These are phyloP conservation scores for Pseudognaphalium luteoalbum DNA, from an alignment of 129 eudicot species.

Conservation along the genomic window DNA sequence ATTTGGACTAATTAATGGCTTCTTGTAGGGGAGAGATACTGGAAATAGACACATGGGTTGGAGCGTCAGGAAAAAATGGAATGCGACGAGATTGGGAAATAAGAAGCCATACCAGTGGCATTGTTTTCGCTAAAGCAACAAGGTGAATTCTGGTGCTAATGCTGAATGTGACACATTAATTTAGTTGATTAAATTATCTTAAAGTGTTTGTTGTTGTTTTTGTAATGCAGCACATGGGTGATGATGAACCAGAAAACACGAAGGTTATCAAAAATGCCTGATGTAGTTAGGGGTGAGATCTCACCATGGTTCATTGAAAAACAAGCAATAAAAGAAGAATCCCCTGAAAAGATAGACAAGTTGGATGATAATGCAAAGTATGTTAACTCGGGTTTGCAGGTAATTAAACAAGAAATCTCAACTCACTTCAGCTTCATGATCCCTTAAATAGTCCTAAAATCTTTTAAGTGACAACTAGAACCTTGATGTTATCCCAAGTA, in stretches of 20 bases:
- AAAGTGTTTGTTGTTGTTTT: not conserved
- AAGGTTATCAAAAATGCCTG: conserved; percentile 79
- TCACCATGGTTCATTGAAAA: conserved; percentile 70
- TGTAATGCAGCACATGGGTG: conserved; percentile 70
- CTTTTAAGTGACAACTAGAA: not conserved
- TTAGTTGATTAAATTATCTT: not conserved
- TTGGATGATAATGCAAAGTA: conserved; percentile 59
- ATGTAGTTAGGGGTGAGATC: conserved; percentile 69
- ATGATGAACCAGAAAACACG: conserved; percentile 85
- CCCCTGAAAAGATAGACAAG: conserved; percentile 52
- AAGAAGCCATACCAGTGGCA: conserved; percentile 57
- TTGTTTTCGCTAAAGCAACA: conserved; percentile 67
- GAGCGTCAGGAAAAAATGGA: conserved; percentile 85
- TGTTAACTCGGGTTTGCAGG: conserved; percentile 62
- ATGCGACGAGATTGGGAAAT: conserved; percentile 86
- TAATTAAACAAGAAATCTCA: not conserved
- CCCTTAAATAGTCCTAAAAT: not conserved
- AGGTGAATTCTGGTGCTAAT: conserved; percentile 39
- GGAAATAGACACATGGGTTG: conserved; percentile 87
- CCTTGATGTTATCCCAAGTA: not conserved
- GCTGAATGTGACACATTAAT: not conserved
- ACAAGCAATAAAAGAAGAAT: conserved; percentile 60
- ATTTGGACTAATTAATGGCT: conserved; percentile 4
- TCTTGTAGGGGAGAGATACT: conserved; percentile 74
- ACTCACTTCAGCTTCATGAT: not conserved